A percentile compares a stretch with the other conserved stretches of the same genome.
Evolutionary conservation across 257 asterid species (phyloP).

Genomic region (Orobanche coerulescens): DNA sequence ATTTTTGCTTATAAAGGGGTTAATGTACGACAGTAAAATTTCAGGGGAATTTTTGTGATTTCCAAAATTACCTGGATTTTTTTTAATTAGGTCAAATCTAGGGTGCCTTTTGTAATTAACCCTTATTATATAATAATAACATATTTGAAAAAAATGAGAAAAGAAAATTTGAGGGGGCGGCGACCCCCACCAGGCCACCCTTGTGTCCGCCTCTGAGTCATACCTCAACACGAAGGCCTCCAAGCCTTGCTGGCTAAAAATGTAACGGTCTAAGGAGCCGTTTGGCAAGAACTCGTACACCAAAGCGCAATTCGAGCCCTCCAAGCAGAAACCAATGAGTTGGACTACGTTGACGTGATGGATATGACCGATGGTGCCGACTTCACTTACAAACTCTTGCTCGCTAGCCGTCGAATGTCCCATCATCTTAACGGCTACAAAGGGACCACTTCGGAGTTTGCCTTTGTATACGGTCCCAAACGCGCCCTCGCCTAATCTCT

Average conservation of each 20-base stretch:
- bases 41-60: no score
- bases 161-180: no score
- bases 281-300: constrained; percentile 46
- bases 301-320: constrained; percentile 36
- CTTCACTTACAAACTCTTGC: constrained; percentile 50
- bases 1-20: no score
- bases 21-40: no score
- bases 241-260: constrained; percentile 27
- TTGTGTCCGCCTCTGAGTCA: no score
- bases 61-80: no score
- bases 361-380: constrained; percentile 44
- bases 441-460: constrained; percentile 37
- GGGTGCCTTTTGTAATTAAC: no score
- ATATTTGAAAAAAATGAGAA: no score
- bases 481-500: constrained; percentile 44
- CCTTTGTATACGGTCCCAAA: constrained; percentile 46
- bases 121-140: no score
- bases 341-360: constrained; percentile 45
- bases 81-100: no score
- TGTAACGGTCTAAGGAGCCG: constrained; percentile 42
- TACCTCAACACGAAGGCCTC: constrained; percentile 25
- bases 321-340: constrained; percentile 43
- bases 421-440: constrained; percentile 42
- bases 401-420: constrained; percentile 29
- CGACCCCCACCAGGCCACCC: no score